Evolutionary conservation across 2,329 filamentous ascomycete species (phyloP), one percentile per base, ranked within the genome.

Genomic region (Fusarium sp.): DNA sequence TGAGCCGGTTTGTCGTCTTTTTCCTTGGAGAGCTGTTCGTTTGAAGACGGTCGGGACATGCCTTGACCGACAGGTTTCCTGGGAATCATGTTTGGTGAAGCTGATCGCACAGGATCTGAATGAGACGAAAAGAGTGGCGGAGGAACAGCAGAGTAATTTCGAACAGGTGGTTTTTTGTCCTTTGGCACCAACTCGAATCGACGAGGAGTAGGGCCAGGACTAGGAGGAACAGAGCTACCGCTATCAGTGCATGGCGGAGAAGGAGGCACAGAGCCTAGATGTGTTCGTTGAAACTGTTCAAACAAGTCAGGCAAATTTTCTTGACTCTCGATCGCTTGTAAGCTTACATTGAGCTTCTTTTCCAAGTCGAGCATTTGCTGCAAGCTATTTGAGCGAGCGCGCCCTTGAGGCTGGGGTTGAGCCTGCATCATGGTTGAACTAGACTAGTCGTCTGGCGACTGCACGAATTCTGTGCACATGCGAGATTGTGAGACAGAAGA

Each of bases 351-450:
- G 77, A 82, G 84, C 75, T 82, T 83, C 75, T 85, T 87, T 75
- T 90, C 88, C 54, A 89, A 78, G 72, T 89, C 86, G 51, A 89
- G 81, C 87, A 90, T 89, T 63, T 81, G 83, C 76, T 88, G 83
- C 69, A 89, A 84, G 77, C 84, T 88, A 75, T 83, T 83, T 67
- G 81, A 81, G 63, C 75, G 74, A 51, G 61, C 14, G 38, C 72
- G 73, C 67, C 60, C 66, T 46, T 73, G 65, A 12, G 68, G 53
- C 29, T 65, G 66, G 40, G 52, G 27, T 7, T 68, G 68, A 42
- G 58, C 32, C 46, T 69, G 65, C 43, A 66, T 32, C 74, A 76
- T 76, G 43, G 58, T 52, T 30, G 29, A 38, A 38, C 34, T 38
- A 49, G 24, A 49, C 34, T 38, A 38, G 34, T 38, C 34, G 44